Evolutionary conservation across 2,329 filamentous ascomycete genomes (phyloP).

Genomic region (Cladophialophora chaetospira): DNA sequence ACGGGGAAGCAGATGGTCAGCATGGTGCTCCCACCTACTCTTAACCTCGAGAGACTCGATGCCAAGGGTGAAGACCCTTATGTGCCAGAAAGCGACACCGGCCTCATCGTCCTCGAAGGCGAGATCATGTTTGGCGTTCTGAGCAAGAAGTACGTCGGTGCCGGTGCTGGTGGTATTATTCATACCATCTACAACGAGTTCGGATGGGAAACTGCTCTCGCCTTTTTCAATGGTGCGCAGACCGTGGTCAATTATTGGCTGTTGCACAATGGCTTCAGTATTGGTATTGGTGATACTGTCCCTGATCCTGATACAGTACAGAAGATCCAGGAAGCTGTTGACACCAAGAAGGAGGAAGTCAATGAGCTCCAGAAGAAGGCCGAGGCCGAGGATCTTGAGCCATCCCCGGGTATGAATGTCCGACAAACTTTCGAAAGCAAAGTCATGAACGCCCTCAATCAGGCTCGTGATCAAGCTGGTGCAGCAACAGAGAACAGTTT

Average conservation of each 20-base stretch:
- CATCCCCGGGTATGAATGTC: conserved; percentile 97
- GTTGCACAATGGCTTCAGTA: conserved; percentile 92
- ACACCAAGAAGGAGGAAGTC: conserved; percentile 79
- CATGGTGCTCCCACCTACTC: conserved; percentile 82
- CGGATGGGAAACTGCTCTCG: conserved; percentile 80
- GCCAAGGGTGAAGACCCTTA: conserved; percentile 59
- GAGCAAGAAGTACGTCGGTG: conserved; percentile 92
- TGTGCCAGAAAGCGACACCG: conserved; percentile 71
- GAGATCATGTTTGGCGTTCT: conserved; percentile 88
- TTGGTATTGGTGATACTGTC: conserved; percentile 97
- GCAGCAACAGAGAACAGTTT: conserved; percentile 86
- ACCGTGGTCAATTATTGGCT: conserved; percentile 97
- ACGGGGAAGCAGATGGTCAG: conserved; percentile 98
- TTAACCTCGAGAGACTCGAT: conserved; percentile 71
- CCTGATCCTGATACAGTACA: conserved; percentile 82
- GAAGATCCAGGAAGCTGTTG: conserved; percentile 80
- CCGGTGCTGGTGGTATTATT: conserved; percentile 84
- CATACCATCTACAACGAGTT: conserved; percentile 97
- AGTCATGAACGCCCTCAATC: conserved; percentile 91
- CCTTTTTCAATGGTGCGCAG: conserved; percentile 94
- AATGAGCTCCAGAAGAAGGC: conserved; percentile 73
- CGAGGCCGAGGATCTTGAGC: conserved; percentile 83
- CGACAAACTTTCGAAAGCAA: conserved; percentile 98
- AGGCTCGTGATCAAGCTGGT: conserved; percentile 94
- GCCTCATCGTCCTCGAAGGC: conserved; percentile 79